A percentile compares a stretch with the other conserved stretches of the same genome.
phyloP scores from a whole-genome alignment of 345 rosid genomes.

The Draba incana region DNA sequence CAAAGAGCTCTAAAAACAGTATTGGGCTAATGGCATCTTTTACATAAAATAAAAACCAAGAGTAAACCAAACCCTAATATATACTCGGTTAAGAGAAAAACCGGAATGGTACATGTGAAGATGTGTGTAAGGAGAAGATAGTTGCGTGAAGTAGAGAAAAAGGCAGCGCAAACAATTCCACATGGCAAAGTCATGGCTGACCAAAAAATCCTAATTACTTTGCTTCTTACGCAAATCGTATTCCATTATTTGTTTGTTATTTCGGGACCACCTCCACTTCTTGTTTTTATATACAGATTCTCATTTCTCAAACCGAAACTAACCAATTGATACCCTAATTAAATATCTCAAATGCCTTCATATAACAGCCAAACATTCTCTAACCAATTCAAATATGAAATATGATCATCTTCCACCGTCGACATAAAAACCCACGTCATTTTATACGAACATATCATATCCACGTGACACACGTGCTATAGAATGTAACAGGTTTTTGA shows the following conservation, averaged over 20 bases:
- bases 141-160: constrained; percentile 34
- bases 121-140: constrained; percentile 30
- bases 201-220: constrained; percentile 26
- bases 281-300: too few species aligned
- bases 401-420: constrained; percentile 22
- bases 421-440: constrained; percentile 27
- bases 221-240: constrained; percentile 36
- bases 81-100: constrained; percentile 18
- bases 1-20: not conserved
- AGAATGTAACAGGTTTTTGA: constrained; percentile 13
- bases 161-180: constrained; percentile 30
- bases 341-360: constrained; percentile 26
- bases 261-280: constrained; percentile 28
- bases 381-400: constrained; percentile 3
- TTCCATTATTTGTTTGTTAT: not conserved
- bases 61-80: not conserved
- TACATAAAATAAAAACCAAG: not conserved
- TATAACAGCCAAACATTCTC: constrained; percentile 1
- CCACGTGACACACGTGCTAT: constrained; percentile 3
- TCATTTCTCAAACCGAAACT: constrained; percentile 15
- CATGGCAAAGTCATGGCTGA: constrained; percentile 32
- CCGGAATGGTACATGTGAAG: constrained; percentile 22
- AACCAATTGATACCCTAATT: constrained; percentile 16
- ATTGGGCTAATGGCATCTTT: constrained; percentile 2
- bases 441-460: constrained; percentile 11